Base-by-base conservation (phyloP, 169 alveolate species). In the Cryptosporidium ryanae region DNA sequence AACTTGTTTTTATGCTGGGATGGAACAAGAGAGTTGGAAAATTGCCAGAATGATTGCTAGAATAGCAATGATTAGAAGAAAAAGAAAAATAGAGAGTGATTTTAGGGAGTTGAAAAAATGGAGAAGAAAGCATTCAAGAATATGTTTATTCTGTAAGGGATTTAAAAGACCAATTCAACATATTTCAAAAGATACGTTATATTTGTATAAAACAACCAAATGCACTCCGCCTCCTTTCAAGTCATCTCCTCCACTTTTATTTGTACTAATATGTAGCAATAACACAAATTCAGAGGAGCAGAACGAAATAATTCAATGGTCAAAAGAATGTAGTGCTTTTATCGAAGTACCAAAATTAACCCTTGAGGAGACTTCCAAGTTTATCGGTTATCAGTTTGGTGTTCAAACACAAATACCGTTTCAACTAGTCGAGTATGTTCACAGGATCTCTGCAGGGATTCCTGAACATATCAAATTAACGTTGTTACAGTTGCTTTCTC, bases 21-120 rank as follows among this genome's bases (percentile, higher is more conserved):
- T 92, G 94, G 94, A 92, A 57, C 67, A 82, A 13, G 94, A 92
- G 64, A 82, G 92, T 82, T 92, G 94, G 94, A 82, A 90, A 49
- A 91, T 90, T 25, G 93, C 93, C 5, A 90, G 82, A 64, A 82
- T 90, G 64, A 90, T 92, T 31, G 94, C 94, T 2, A 90, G 91
- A 49, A 91, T 92, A 5, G 91, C 94, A 8, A 76, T 90, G 65
- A 84, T 92, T 7, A 84, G 94, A 31, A 89, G 94, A 27, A 66
- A 76, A 29, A 90, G 90, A 49, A 83, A 91, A 12, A 64, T 92
- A 46, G 94, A 92, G 15, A 63, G 65, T 49, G 93, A 90, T 49
- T 71, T 76, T 66, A 57, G 66, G 54, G 90, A 89, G 34, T 54
- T 92, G 76, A 90, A 90, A 52, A 90, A 70, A 34, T 92, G 94